Evolutionary conservation across 1,284 basidiomycete species (phyloP), one percentile per base, ranked within the genome.

Genomic region (Trichosporon faecale): DNA sequence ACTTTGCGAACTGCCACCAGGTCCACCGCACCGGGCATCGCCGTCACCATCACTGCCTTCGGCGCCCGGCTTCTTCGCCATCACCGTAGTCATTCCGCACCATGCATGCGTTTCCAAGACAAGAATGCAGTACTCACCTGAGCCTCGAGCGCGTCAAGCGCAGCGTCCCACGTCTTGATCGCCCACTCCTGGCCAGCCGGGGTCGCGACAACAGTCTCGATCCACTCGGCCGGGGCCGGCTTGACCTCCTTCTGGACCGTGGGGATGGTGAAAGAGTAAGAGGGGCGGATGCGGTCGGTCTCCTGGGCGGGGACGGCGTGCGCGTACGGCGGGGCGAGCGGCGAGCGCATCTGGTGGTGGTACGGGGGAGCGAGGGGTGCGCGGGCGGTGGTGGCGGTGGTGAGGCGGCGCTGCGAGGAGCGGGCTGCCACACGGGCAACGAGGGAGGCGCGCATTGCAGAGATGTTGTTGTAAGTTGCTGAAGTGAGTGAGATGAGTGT

Each of bases 281-380:
- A 44, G 3, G 72, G 68, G 57, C 68, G 57, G 66, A 73, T 66
- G 25, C 68, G 68, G 68, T 57, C 65, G 57, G 16, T 33, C 44
- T 66, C 46, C 46, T 63, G 35, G 29, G 65, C 64, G 65, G 61
- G 37, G 37, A 64, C 31, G 60, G 64, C 49, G 66, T 73, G 70
- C 31, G 70, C 65, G 70, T 73, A 73, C 2, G 72, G 72, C 2
- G 72, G 68, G 1, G 72, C 70, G 33, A 73, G 68, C 49, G 70
- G 52, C 3, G 68, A 64, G 52, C 72, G 72, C 37, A 67, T 33
- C 31, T 33, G 21, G 70, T 73, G 72, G 64, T 44, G 46, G 70
- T 73, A 73, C 8, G 72, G 70, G 11, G 72, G 70, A 4, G 72
- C 72, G 21, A 73, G 68, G 23, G 72, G 72, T 1, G 72, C 70